Base-by-base conservation (phyloP, 2,329 filamentous ascomycete genomes). In the Sordariomycetes sp. region DNA sequence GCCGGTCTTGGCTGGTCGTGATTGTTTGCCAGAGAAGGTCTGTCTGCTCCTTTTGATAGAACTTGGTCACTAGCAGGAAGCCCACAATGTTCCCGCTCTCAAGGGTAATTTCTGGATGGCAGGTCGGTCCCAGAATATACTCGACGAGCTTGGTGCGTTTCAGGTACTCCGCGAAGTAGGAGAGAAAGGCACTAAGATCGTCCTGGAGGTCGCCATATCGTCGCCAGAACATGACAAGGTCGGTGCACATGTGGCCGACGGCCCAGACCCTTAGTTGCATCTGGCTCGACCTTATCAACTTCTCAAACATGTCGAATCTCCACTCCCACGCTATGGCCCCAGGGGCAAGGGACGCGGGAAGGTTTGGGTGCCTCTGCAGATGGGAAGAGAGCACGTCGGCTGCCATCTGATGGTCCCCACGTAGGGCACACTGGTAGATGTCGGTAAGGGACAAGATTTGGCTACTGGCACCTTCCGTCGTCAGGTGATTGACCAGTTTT, bases 261-360 rank as follows among this genome's bases (percentile, higher is more conserved):
- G 89, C 90, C 66, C 82, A 79, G 13, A 95, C 87, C 42, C 92
- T 85, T 42, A 96, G 76, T 65, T 95, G 89, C 90, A 97, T 96
- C 64, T 92, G 89, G 39, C 88, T 86, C 58, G 89, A 92, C 64
- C 80, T 83, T 56, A 96, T 85, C 62, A 92, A 83, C 62, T 82
- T 86, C 63, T 82, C 82, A 55, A 88, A 73, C 1, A 86, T 73
- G 51, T 76, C 74, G 63, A 96, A 84, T 55, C 82, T 85, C 85
- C 88, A 95, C 57, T 83, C 77, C 56, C 76, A 74, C 1, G 76
- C 70, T 17, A 87, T 73, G 0, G 84, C 73, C 10, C 80, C 77
- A 1, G 73, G 64, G 1, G 73, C 72, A 58, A 70, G 70, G 2
- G 65, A 67, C 2, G 62, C 60, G 8, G 70, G 64, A 25, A 79